Evolutionary conservation across 345 rosid species (phyloP).

Genomic region (Pistacia vera): DNA sequence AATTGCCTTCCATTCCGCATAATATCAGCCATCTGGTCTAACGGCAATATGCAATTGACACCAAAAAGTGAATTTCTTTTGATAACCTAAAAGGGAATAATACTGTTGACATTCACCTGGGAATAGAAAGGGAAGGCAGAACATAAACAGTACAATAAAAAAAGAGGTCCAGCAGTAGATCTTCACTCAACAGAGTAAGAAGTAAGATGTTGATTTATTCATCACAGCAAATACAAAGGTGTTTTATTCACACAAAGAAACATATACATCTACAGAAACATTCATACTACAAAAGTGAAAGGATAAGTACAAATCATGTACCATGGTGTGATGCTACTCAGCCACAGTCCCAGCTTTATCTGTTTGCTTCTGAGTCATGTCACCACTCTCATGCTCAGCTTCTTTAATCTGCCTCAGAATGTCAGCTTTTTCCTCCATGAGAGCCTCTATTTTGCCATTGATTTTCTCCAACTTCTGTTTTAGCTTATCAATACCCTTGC

Average conservation of each 20-base stretch:
- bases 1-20: too few relatives aligned
- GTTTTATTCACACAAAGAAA: not conserved
- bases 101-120: not conserved
- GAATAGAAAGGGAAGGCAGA: not conserved
- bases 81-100: not conserved
- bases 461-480: slow-evolving; percentile 59
- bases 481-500: slow-evolving; percentile 48
- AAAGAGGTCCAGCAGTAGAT: not conserved
- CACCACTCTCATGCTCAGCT: slow-evolving; percentile 36
- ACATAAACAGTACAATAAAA: not conserved
- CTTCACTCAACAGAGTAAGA: slow-evolving; percentile 6
- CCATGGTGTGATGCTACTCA: slow-evolving; percentile 2
- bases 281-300: not conserved
- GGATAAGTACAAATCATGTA: not conserved
- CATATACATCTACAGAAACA: too few relatives aligned
- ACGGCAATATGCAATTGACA: not conserved
- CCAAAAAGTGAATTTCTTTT: not conserved
- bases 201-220: not conserved
- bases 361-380: slow-evolving; percentile 19
- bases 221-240: not conserved
- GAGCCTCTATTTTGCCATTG: slow-evolving; percentile 52
- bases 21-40: too few relatives aligned
- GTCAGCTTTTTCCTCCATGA: slow-evolving; percentile 47
- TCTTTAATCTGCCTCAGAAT: slow-evolving; percentile 63
- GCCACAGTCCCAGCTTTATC: slow-evolving; percentile 9